These are phyloP conservation scores for Keithomyces neogunnii DNA, from an alignment of 2,329 filamentous ascomycete genomes.

Conservation along the genomic window DNA sequence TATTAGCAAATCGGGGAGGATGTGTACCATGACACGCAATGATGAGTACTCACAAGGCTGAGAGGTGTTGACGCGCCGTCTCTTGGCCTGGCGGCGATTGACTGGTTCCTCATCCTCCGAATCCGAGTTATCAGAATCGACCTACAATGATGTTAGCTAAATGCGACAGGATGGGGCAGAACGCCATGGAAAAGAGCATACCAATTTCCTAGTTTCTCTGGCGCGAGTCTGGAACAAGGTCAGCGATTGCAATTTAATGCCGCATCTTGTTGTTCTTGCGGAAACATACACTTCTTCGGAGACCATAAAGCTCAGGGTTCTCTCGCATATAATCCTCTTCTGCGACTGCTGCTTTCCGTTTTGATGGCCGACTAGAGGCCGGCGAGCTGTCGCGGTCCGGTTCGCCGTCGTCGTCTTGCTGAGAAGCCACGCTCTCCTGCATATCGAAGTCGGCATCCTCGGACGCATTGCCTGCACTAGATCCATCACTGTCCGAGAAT, in stretches of 20 bases:
- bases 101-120: constrained; percentile 59
- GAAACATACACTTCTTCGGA: constrained; percentile 76
- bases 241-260: constrained; percentile 19
- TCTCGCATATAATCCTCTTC: constrained; percentile 81
- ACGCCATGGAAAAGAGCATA: constrained; percentile 27
- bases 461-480: constrained; percentile 46
- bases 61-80: constrained; percentile 59
- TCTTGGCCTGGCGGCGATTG: constrained; percentile 53
- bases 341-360: constrained; percentile 61
- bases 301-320: constrained; percentile 90
- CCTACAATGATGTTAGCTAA: constrained; percentile 20
- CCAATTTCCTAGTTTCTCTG: constrained; percentile 48
- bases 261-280: constrained; percentile 11
- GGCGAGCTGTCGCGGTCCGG: constrained; percentile 60
- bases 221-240: constrained; percentile 40
- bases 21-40: not conserved
- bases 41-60: constrained; percentile 45
- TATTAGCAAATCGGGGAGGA: not conserved
- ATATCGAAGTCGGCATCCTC: constrained; percentile 72
- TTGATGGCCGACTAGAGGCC: constrained; percentile 58
- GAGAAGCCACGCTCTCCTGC: constrained; percentile 45
- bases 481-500: constrained; percentile 37
- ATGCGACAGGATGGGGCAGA: not conserved
- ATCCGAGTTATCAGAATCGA: constrained; percentile 55
- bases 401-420: constrained; percentile 35